These are phyloP conservation scores for Pycnococcus provasolii DNA, from an alignment of 139 green algal genomes.

Conservation along the genomic window DNA sequence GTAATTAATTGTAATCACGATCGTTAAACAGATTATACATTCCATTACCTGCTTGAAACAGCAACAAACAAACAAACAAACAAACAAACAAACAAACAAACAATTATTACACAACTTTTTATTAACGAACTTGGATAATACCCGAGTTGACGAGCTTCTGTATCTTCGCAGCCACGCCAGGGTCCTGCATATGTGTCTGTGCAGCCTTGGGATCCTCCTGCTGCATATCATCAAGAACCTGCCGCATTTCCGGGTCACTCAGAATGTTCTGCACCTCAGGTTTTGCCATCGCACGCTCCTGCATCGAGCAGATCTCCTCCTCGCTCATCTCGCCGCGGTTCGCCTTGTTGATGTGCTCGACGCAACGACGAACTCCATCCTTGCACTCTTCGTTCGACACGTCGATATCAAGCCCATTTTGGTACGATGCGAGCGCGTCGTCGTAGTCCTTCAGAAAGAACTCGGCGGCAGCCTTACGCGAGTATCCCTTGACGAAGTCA, in stretches of 20 bases:
- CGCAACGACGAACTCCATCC: conserved; percentile 70
- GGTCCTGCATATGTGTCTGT: conserved; percentile 69
- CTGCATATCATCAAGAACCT: conserved; percentile 74
- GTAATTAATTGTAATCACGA: no score
- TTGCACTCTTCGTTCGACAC: conserved; percentile 82
- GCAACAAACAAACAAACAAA: no score
- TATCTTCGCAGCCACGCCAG: conserved; percentile 81
- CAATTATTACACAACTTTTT: background rate
- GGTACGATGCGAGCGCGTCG: conserved; percentile 45
- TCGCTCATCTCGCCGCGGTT: conserved; percentile 43
- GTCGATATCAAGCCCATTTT: conserved; percentile 67
- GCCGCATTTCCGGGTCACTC: conserved; percentile 86
- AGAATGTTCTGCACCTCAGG: conserved; percentile 91
- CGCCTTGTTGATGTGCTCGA: conserved; percentile 36
- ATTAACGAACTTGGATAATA: conserved; percentile 58
- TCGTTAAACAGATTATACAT: no score
- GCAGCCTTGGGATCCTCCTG: conserved; percentile 73
- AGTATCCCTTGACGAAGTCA: conserved; percentile 70
- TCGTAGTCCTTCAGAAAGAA: conserved; percentile 96
- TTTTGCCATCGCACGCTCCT: conserved; percentile 73
- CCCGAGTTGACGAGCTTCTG: conserved; percentile 88
- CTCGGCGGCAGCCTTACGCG: conserved; percentile 80
- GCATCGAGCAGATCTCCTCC: conserved; percentile 82
- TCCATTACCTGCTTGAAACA: no score
- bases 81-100: no score